Evolutionary conservation across 192 early-diverging fungal genomes (phyloP).

Genomic region (Neocallimastix lanati): DNA sequence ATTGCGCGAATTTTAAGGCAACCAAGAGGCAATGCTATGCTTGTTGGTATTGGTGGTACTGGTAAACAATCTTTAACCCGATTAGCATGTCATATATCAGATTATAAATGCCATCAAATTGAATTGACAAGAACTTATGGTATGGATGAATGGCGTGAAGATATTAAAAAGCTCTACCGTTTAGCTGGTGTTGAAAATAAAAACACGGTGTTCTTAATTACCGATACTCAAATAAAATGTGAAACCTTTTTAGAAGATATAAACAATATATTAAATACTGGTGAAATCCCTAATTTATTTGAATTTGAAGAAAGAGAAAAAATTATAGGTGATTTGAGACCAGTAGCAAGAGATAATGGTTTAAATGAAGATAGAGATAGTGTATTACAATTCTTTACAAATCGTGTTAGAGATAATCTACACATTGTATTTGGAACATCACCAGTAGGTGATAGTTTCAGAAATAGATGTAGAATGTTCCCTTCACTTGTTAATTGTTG

Average conservation of each 20-base stretch:
- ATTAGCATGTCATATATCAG: slow-evolving; percentile 39
- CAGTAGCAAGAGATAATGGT: slow-evolving; percentile 26
- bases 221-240: slow-evolving; percentile 39
- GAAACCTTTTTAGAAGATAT: slow-evolving; percentile 39
- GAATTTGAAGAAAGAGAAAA: slow-evolving; percentile 37
- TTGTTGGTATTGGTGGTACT: slow-evolving; percentile 37
- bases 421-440: slow-evolving; percentile 39
- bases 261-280: slow-evolving; percentile 37
- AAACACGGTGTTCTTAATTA: slow-evolving; percentile 36
- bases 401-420: slow-evolving; percentile 32
- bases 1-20: slow-evolving; percentile 35
- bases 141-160: slow-evolving; percentile 31
- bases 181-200: slow-evolving; percentile 36
- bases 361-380: slow-evolving; percentile 33
- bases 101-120: slow-evolving; percentile 34
- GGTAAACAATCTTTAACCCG: slow-evolving; percentile 38
- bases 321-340: neutral
- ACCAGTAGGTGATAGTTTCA: slow-evolving; percentile 35
- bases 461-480: slow-evolving; percentile 38
- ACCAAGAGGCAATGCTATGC: slow-evolving; percentile 33
- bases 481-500: slow-evolving; percentile 39
- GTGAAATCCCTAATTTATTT: slow-evolving; percentile 38
- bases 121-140: slow-evolving; percentile 39
- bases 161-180: slow-evolving; percentile 30
- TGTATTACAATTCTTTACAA: slow-evolving; percentile 42